phyloP scores from a whole-genome alignment of 345 rosid genomes.

The Eucalyptus microcorys region DNA sequence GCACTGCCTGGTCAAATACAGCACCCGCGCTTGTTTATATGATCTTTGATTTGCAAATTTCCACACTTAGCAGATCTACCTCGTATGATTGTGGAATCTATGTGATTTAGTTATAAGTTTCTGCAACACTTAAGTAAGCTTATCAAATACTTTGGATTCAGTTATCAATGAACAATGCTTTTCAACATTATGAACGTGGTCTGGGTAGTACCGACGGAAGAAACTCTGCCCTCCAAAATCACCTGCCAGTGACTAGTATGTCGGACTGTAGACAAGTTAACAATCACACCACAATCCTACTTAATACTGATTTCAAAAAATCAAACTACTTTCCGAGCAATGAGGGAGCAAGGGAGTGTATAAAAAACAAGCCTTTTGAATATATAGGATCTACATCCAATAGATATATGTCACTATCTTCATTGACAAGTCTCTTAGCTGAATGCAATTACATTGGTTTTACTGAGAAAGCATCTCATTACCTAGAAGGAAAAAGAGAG shows the following conservation, averaged over 20 bases:
- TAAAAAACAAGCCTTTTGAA: too few relatives aligned
- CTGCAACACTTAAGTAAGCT: not conserved
- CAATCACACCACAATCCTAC: not conserved
- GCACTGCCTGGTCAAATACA: not conserved
- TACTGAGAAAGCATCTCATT: too few relatives aligned
- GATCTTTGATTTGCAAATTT: not conserved
- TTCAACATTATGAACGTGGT: not conserved
- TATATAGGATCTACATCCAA: too few relatives aligned
- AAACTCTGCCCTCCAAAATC: not conserved
- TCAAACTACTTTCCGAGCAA: too few relatives aligned
- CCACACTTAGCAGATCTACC: not conserved
- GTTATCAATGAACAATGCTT: not conserved
- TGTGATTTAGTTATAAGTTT: not conserved
- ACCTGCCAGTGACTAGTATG: not conserved
- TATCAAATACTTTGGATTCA: not conserved
- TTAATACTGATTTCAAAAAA: too few relatives aligned
- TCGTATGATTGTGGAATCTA: not conserved
- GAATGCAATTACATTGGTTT: too few relatives aligned
- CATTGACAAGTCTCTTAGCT: too few relatives aligned
- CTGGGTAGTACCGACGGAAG: not conserved
- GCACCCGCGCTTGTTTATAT: not conserved
- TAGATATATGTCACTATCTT: too few relatives aligned
- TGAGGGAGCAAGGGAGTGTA: too few relatives aligned
- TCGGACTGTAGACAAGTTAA: not conserved
- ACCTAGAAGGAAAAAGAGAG: too few relatives aligned